Conservation (phyloP, 2,329 filamentous ascomycete genomes). For the Aschersonia sp. region DNA sequence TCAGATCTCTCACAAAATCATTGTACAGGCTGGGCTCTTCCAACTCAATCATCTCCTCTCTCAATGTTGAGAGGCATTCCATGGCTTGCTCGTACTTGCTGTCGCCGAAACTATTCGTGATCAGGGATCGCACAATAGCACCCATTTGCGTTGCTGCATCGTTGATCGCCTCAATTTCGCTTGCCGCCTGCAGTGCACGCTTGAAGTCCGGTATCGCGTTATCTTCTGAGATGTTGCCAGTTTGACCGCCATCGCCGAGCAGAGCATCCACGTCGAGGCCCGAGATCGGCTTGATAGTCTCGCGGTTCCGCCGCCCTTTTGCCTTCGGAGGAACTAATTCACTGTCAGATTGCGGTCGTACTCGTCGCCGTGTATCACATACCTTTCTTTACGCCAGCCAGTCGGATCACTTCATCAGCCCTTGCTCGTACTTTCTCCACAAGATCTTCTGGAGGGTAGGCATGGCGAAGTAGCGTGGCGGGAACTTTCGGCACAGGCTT, state of each 20-base stretch:
- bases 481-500: slow-evolving; percentile 46
- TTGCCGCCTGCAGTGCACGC: slow-evolving; percentile 50
- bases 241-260: slow-evolving; percentile 40
- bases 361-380: slow-evolving; percentile 3
- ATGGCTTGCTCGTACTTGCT: slow-evolving; percentile 58
- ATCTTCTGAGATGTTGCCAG: slow-evolving; percentile 33
- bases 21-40: slow-evolving; percentile 72
- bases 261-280: slow-evolving; percentile 77
- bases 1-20: slow-evolving; percentile 53
- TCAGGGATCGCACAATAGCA: slow-evolving; percentile 50
- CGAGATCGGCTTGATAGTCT: slow-evolving; percentile 69
- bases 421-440: slow-evolving; percentile 37
- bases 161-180: slow-evolving; percentile 45
- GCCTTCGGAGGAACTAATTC: slow-evolving; percentile 58
- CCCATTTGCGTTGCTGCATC: slow-evolving; percentile 63
- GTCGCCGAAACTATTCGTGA: slow-evolving; percentile 62
- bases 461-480: slow-evolving; percentile 55
- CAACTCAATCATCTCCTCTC: slow-evolving; percentile 58
- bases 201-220: slow-evolving; percentile 90
- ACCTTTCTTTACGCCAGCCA: slow-evolving; percentile 75
- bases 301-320: slow-evolving; percentile 56
- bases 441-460: slow-evolving; percentile 54
- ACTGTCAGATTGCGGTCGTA: neutral
- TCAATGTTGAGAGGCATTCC: slow-evolving; percentile 64
- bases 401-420: slow-evolving; percentile 50